Evolutionary conservation across 1,284 basidiomycete genomes (phyloP).

Genomic region (Earliella scabrosa): DNA sequence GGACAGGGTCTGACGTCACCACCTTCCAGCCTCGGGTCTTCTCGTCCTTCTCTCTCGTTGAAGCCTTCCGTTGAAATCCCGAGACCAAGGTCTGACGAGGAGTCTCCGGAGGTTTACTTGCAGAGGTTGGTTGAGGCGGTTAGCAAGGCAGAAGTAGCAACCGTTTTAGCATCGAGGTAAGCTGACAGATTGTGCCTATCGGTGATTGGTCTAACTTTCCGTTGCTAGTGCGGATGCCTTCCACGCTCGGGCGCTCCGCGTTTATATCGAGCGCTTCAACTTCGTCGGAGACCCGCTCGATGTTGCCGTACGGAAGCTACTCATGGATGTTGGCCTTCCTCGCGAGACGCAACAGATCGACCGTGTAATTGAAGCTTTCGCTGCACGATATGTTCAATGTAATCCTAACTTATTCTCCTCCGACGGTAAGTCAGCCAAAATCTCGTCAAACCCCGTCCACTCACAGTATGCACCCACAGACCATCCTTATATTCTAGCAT

Average conservation of each 20-base stretch:
- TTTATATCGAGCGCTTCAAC: slow-evolving; percentile 81
- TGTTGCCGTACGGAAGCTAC: slow-evolving; percentile 86
- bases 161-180: slow-evolving; percentile 82
- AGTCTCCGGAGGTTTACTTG: slow-evolving; percentile 76
- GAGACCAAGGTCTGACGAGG: slow-evolving; percentile 57
- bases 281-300: slow-evolving; percentile 88
- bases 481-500: slow-evolving; percentile 95
- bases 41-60: slow-evolving; percentile 47
- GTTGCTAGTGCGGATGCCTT: slow-evolving; percentile 69
- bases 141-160: slow-evolving; percentile 78
- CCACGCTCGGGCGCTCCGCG: slow-evolving; percentile 70
- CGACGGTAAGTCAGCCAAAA: slow-evolving; percentile 69
- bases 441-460: no score
- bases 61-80: slow-evolving; percentile 50
- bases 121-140: slow-evolving; percentile 64
- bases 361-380: slow-evolving; percentile 95
- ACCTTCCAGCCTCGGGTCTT: slow-evolving; percentile 44
- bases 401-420: slow-evolving; percentile 84
- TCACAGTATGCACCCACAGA: slow-evolving; percentile 50
- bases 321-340: slow-evolving; percentile 93
- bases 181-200: slow-evolving; percentile 18
- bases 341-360: slow-evolving; percentile 99
- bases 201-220: background rate
- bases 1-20: slow-evolving; percentile 34
- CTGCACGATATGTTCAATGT: slow-evolving; percentile 82